Conservation (phyloP, 2,329 filamentous ascomycete genomes). For the Xylogone sp. region DNA sequence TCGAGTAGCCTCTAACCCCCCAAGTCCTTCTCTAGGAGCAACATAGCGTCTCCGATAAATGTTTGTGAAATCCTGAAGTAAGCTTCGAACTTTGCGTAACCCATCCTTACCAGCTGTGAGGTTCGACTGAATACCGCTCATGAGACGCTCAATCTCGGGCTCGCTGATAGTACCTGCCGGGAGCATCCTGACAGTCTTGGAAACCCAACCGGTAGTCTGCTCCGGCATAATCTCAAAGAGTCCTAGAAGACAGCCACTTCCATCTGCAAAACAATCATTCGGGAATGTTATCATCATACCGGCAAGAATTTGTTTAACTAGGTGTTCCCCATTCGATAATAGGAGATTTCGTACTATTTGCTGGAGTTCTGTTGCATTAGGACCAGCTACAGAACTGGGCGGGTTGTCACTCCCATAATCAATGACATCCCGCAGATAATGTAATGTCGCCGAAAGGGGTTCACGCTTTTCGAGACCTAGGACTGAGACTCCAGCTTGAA, state of each 20-base stretch:
- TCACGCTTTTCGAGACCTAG: slow-evolving; percentile 88
- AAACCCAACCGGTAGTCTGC: slow-evolving; percentile 78
- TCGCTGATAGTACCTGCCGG: slow-evolving; percentile 78
- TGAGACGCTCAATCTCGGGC: slow-evolving; percentile 74
- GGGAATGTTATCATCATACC: slow-evolving; percentile 99
- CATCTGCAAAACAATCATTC: slow-evolving; percentile 90
- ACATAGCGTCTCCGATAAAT: slow-evolving; percentile 91
- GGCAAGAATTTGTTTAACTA: slow-evolving; percentile 86
- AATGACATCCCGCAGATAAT: slow-evolving; percentile 88
- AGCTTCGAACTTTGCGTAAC: slow-evolving; percentile 72
- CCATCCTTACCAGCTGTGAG: slow-evolving; percentile 60
- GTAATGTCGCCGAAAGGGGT: slow-evolving; percentile 83
- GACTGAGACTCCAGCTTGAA: slow-evolving; percentile 82
- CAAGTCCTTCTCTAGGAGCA: slow-evolving; percentile 87
- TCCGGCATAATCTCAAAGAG: slow-evolving; percentile 84
- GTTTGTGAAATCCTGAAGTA: slow-evolving; percentile 96
- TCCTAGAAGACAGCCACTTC: slow-evolving; percentile 84
- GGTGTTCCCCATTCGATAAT: slow-evolving; percentile 63
- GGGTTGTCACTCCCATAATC: slow-evolving; percentile 79
- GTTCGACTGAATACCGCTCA: slow-evolving; percentile 76
- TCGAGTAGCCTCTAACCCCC: slow-evolving; percentile 77
- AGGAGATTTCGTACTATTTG: slow-evolving; percentile 71
- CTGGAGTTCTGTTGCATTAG: slow-evolving; percentile 66
- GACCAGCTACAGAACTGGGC: slow-evolving; percentile 55
- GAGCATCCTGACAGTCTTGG: slow-evolving; percentile 77